Percentiles rank a stretch among this genome's conserved stretches.
phyloP scores from a whole-genome alignment of 176 grass and related monocot species.

The Juncus inflexus region DNA sequence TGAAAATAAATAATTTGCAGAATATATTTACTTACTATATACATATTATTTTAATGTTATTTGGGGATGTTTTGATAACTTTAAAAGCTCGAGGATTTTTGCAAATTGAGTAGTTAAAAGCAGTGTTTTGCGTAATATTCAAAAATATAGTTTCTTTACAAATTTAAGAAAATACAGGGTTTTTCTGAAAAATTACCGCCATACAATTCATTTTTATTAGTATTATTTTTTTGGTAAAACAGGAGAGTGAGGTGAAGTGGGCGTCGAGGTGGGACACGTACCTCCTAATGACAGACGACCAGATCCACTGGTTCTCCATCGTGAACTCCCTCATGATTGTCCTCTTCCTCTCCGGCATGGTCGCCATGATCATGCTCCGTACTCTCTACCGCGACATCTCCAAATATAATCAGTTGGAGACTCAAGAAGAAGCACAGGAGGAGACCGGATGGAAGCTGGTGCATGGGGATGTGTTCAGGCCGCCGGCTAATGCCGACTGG shows the following conservation, averaged over 20 bases:
- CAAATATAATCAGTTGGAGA: constrained; percentile 89
- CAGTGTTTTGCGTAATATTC: too few relatives aligned
- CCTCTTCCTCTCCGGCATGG: constrained; percentile 94
- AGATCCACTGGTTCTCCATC: constrained; percentile 97
- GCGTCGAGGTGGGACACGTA: constrained; percentile 91
- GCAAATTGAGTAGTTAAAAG: too few relatives aligned
- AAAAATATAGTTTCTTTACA: too few relatives aligned
- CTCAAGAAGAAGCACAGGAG: constrained; percentile 85
- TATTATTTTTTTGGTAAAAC: constrained; percentile 31
- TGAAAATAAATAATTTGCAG: too few relatives aligned
- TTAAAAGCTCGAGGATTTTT: too few relatives aligned
- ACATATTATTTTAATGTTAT: too few relatives aligned
- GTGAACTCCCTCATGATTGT: constrained; percentile 95
- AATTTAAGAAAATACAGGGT: background rate
- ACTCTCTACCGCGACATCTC: constrained; percentile 89
- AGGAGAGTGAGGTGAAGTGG: constrained; percentile 97
- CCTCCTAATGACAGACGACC: constrained; percentile 86
- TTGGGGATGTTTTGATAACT: too few relatives aligned
- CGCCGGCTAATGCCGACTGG: constrained; percentile 58
- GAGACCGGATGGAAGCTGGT: constrained; percentile 97
- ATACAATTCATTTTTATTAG: constrained; percentile 9
- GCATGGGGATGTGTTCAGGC: constrained; percentile 77
- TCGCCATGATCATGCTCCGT: constrained; percentile 95
- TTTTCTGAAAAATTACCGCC: background rate
- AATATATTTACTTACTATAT: too few relatives aligned